phyloP scores from a whole-genome alignment of 1,139 yeast genomes.

The Hyphopichia pseudoburtonii region DNA sequence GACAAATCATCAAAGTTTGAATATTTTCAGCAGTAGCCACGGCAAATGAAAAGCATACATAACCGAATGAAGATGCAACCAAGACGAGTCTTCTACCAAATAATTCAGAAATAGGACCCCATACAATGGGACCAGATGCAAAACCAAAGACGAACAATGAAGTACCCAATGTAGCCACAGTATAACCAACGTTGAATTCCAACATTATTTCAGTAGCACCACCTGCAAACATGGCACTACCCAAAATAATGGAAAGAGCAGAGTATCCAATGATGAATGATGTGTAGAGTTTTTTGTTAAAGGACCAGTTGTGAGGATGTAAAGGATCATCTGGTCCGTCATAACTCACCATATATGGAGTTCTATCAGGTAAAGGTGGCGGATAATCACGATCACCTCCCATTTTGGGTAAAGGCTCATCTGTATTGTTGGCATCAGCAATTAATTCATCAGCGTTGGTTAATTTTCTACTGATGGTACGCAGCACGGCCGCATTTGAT shows the following conservation, averaged over 20 bases:
- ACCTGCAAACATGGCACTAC: constrained; percentile 43
- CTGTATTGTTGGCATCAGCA: constrained; percentile 22
- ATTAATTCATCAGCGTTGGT: constrained; percentile 34
- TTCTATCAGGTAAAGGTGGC: constrained; percentile 33
- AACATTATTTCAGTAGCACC: constrained; percentile 22
- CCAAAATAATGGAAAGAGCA: constrained; percentile 48
- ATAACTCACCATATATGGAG: constrained; percentile 38
- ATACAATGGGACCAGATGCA: constrained; percentile 44
- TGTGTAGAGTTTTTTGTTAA: constrained; percentile 25
- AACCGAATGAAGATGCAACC: constrained; percentile 30
- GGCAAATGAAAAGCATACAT: constrained; percentile 37
- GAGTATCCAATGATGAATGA: constrained; percentile 30
- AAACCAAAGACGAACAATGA: constrained; percentile 45
- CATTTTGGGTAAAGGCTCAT: constrained; percentile 37
- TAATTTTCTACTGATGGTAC: constrained; percentile 28
- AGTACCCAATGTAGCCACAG: constrained; percentile 39
- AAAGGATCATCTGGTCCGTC: constrained; percentile 53
- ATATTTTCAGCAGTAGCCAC: constrained; percentile 39
- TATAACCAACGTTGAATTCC: constrained; percentile 32
- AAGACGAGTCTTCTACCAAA: constrained; percentile 37
- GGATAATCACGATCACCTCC: constrained; percentile 41
- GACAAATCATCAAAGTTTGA: constrained; percentile 40
- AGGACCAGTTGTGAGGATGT: constrained; percentile 50
- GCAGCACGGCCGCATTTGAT: constrained; percentile 23
- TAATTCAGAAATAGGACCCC: constrained; percentile 45